A percentile compares a stretch with the other conserved stretches of the same genome.
Evolutionary conservation across 306 rosid species (phyloP).

Genomic region (Macrotyloma uniflorum): DNA sequence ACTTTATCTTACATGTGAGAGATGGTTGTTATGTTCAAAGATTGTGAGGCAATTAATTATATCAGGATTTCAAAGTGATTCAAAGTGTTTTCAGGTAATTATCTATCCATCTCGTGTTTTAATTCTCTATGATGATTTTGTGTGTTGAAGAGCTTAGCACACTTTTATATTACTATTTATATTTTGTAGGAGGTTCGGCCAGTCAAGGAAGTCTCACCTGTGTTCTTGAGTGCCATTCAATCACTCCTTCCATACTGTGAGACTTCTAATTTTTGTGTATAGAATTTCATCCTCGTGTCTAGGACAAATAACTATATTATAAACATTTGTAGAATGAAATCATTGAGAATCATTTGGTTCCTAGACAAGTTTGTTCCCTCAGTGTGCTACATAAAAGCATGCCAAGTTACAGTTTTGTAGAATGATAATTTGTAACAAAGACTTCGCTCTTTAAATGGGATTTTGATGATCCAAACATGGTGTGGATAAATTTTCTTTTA

Average conservation of each 20-base stretch:
- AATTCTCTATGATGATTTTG: slow-evolving; percentile 11
- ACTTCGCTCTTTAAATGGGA: slow-evolving; percentile 4
- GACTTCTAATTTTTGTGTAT: slow-evolving; percentile 44
- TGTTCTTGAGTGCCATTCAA: slow-evolving; percentile 78
- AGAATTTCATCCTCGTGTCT: neutral
- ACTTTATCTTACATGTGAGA: slow-evolving; percentile 83
- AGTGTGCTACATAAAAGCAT: neutral
- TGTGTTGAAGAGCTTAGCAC: slow-evolving; percentile 18
- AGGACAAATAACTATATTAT: slow-evolving; percentile 2
- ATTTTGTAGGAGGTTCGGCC: slow-evolving; percentile 82
- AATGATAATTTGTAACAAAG: neutral
- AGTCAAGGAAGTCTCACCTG: slow-evolving; percentile 91
- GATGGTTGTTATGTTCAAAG: slow-evolving; percentile 92
- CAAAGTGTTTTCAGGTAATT: slow-evolving; percentile 82
- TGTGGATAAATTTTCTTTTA: slow-evolving; percentile 12
- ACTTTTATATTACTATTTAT: slow-evolving; percentile 1
- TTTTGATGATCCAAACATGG: neutral
- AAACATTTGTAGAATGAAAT: neutral
- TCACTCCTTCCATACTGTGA: slow-evolving; percentile 94
- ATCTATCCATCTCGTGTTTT: slow-evolving; percentile 18
- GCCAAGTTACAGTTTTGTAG: slow-evolving; percentile 7
- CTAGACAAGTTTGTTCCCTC: slow-evolving; percentile 1
- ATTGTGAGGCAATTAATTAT: slow-evolving; percentile 80
- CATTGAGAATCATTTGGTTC: slow-evolving; percentile 19
- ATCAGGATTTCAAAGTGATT: slow-evolving; percentile 94